Percentiles rank a stretch among this genome's conserved stretches.
Evolutionary conservation across 768 basidiomycete genomes (phyloP).

Genomic region (Trametes cingulata): DNA sequence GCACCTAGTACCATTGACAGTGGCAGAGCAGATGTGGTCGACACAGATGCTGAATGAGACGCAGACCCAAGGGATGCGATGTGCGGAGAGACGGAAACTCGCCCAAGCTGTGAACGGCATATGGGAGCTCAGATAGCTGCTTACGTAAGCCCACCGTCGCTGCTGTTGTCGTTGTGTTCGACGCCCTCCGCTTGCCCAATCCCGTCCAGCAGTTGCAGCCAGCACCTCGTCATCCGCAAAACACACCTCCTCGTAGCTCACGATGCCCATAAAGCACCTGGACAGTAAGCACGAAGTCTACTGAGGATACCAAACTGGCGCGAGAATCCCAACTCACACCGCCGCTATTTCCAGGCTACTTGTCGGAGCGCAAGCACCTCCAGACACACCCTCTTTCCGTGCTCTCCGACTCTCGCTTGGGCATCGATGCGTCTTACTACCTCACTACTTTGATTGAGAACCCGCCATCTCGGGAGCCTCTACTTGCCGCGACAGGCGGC

Average conservation of each 20-base stretch:
- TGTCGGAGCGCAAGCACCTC: constrained; percentile 85
- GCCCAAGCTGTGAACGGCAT: too few species aligned
- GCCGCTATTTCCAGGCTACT: constrained; percentile 55
- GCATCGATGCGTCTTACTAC: constrained; percentile 95
- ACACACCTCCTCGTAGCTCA: constrained; percentile 5
- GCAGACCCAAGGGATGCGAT: too few species aligned
- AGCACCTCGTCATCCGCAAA: constrained; percentile 2
- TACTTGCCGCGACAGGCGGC: constrained; percentile 93
- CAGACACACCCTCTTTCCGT: constrained; percentile 79
- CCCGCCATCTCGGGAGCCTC: constrained; percentile 80
- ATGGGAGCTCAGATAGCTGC: neutral
- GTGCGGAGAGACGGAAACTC: neutral
- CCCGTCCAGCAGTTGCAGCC: neutral
- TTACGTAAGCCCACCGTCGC: constrained; percentile 18
- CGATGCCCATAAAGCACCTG: constrained; percentile 82
- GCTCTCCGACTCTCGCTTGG: constrained; percentile 89
- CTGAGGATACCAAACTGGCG: neutral
- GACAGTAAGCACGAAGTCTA: constrained; percentile 57
- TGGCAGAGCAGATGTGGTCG: neutral
- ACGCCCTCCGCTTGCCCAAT: neutral
- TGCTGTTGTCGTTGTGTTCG: constrained; percentile 15
- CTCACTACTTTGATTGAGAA: constrained; percentile 75
- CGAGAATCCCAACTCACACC: constrained; percentile 6
- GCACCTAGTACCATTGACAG: neutral
- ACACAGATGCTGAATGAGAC: neutral